A percentile compares a stretch with the other conserved stretches of the same genome.
phyloP scores from a whole-genome alignment of 2,329 filamentous ascomycete genomes.

The Mollisia scopiformis region DNA sequence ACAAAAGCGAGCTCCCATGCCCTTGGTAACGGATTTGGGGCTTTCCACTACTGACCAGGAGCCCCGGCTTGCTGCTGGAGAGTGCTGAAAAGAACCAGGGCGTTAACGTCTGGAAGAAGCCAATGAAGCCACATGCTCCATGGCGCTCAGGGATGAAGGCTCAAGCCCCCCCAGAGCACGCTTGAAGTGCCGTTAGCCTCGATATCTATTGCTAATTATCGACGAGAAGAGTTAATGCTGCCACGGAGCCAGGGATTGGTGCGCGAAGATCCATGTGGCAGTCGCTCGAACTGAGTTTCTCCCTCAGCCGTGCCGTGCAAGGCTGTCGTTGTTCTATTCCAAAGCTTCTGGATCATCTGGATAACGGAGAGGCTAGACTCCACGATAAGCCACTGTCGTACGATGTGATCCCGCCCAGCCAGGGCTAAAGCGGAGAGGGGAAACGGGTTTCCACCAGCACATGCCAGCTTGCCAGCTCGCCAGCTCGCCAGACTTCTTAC shows the following conservation, averaged over 20 bases:
- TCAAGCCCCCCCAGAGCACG: not conserved
- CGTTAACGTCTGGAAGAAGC: constrained; percentile 8
- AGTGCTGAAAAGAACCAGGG: not conserved
- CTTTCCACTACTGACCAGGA: constrained; percentile 5
- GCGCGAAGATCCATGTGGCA: not conserved
- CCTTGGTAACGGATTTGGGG: constrained; percentile 17
- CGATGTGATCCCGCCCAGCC: not conserved
- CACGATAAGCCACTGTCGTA: constrained; percentile 2
- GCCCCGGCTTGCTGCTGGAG: constrained; percentile 1
- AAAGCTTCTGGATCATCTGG: not conserved
- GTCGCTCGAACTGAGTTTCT: not conserved
- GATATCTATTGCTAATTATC: constrained; percentile 6
- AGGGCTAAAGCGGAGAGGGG: not conserved
- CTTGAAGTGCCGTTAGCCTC: constrained; percentile 3
- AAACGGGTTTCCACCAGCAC: too few species aligned
- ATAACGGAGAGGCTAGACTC: too few species aligned
- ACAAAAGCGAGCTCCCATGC: constrained; percentile 15
- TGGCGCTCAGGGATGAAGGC: not conserved
- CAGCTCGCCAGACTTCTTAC: not conserved
- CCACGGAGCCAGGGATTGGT: not conserved
- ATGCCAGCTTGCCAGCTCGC: too few species aligned
- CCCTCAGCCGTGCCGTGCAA: not conserved
- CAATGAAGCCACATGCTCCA: not conserved
- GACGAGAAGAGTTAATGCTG: not conserved
- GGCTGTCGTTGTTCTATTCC: not conserved